A percentile compares a stretch with the other conserved stretches of the same genome.
phyloP scores from a whole-genome alignment of 2,329 filamentous ascomycete genomes.

The Metarhizium humberi region DNA sequence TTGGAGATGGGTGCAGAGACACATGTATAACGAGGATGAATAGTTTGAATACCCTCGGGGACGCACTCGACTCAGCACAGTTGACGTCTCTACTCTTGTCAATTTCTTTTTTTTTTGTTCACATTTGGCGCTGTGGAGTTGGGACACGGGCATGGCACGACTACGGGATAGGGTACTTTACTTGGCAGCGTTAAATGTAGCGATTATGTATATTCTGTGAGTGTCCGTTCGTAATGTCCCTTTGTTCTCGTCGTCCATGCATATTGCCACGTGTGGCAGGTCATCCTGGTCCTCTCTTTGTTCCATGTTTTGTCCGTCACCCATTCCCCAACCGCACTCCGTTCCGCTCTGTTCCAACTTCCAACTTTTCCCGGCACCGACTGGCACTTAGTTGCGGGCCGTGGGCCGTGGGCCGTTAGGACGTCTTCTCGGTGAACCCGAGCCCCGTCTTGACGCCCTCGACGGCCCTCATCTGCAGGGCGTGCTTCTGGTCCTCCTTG shows the following conservation, averaged over 20 bases:
- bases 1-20: not conserved
- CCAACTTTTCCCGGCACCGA: too few relatives aligned
- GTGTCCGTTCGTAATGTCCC: too few relatives aligned
- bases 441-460: slow-evolving; percentile 24
- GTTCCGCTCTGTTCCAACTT: too few relatives aligned
- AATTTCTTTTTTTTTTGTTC: not conserved
- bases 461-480: slow-evolving; percentile 37
- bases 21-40: slow-evolving; percentile 1
- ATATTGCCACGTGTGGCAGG: too few relatives aligned
- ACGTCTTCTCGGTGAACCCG: slow-evolving; percentile 32
- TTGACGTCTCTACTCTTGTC: not conserved
- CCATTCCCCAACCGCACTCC: too few relatives aligned
- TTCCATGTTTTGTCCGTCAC: too few relatives aligned
- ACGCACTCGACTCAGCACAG: not conserved
- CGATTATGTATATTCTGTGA: not conserved
- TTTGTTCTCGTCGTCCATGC: too few relatives aligned
- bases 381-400: too few relatives aligned
- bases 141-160: not conserved
- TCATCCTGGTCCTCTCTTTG: too few relatives aligned
- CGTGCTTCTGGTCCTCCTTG: slow-evolving; percentile 43
- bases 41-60: slow-evolving; percentile 4
- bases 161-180: not conserved
- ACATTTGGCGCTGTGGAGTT: not conserved
- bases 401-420: not conserved
- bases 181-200: not conserved